A percentile compares a stretch with the other conserved stretches of the same genome.
Evolutionary conservation across 257 asterid species (phyloP).

Genomic region (Orobanche coerulescens): DNA sequence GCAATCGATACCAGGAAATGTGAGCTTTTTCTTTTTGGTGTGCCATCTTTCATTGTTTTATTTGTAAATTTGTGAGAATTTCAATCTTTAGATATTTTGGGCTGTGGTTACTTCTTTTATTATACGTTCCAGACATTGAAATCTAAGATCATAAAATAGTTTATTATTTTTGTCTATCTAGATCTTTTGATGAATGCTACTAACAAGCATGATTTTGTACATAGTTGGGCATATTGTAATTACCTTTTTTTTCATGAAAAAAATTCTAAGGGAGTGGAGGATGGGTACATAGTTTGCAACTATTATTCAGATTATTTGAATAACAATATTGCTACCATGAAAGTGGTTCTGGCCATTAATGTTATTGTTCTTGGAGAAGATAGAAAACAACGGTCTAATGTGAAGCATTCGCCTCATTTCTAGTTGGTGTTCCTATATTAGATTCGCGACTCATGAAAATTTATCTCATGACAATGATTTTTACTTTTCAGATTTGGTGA

Average conservation of each 20-base stretch:
- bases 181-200: neutral
- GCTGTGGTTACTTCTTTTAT: neutral
- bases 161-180: neutral
- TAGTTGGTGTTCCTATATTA: neutral
- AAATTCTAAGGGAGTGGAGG: neutral
- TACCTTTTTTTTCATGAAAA: neutral
- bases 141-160: neutral
- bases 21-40: constrained; percentile 32
- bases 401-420: neutral
- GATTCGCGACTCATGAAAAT: neutral
- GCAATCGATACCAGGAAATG: constrained; percentile 64
- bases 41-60: neutral
- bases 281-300: neutral
- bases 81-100: neutral
- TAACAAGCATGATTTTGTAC: neutral
- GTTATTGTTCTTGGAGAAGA: neutral
- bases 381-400: neutral
- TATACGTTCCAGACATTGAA: neutral
- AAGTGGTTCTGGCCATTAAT: neutral
- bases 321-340: neutral
- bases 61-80: neutral
- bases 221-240: neutral
- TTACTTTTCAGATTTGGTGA: constrained; percentile 2
- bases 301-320: neutral
- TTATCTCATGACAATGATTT: constrained; percentile 4